A percentile compares a stretch with the other conserved stretches of the same genome.
phyloP scores from a whole-genome alignment of 371 early-diverging fungal genomes.

The Coemansia sp. region DNA sequence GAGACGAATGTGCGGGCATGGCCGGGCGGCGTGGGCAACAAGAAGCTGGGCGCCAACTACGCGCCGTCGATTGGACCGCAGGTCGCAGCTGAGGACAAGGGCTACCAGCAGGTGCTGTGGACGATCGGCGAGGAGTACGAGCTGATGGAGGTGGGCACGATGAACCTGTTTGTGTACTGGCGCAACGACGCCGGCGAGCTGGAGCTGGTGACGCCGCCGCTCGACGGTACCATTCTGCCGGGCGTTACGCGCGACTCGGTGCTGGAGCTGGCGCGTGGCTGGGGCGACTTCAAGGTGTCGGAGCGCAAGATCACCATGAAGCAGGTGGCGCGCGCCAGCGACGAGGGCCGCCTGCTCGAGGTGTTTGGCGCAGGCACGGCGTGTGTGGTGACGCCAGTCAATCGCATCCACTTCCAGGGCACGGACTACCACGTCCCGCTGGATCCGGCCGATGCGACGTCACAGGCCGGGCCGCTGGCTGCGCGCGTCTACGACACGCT shows the following conservation, averaged over 20 bases:
- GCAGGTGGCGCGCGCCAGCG: conserved; percentile 71
- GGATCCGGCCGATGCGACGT: conserved; percentile 76
- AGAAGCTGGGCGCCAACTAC: conserved; percentile 91
- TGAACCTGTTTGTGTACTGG: conserved; percentile 92
- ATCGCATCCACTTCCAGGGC: conserved; percentile 74
- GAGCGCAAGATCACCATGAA: conserved; percentile 85
- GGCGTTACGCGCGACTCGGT: conserved; percentile 96
- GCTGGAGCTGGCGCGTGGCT: conserved; percentile 71
- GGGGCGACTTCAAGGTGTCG: conserved; percentile 86
- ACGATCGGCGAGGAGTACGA: conserved; percentile 83
- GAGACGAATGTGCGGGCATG: conserved; percentile 88
- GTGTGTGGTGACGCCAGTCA: conserved; percentile 92
- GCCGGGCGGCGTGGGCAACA: conserved; percentile 96
- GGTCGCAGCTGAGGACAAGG: conserved; percentile 78
- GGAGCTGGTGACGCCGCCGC: conserved; percentile 90
- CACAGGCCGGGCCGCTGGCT: conserved; percentile 88
- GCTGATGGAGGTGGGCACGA: conserved; percentile 94
- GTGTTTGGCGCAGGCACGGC: conserved; percentile 95
- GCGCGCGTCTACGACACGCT: conserved; percentile 83
- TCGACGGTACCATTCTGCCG: conserved; percentile 94
- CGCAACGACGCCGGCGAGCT: conserved; percentile 70
- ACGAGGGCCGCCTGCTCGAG: conserved; percentile 71
- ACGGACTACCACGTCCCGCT: conserved; percentile 79
- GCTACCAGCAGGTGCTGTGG: conserved; percentile 94
- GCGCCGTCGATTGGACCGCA: conserved; percentile 84